phyloP scores from a whole-genome alignment of 73 alveolate genomes.

The Tetrahymena elliotti region DNA sequence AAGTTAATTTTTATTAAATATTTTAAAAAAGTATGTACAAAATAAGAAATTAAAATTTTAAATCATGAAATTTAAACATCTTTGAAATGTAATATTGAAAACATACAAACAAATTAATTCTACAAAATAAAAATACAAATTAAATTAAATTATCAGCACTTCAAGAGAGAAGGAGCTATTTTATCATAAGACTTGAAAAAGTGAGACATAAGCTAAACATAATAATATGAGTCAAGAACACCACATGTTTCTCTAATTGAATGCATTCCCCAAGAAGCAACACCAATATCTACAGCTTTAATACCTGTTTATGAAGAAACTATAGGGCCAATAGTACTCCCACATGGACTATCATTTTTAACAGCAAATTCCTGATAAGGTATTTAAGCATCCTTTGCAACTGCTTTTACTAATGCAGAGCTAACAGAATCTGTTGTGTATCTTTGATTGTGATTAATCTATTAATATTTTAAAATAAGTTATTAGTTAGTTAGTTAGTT shows the following conservation, averaged over 20 bases:
- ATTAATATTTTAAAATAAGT: too few species aligned
- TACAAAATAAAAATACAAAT: too few species aligned
- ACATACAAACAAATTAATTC: too few species aligned
- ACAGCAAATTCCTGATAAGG: constrained; percentile 93
- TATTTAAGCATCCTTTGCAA: constrained; percentile 64
- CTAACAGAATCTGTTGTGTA: constrained; percentile 90
- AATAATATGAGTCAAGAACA: constrained; percentile 61
- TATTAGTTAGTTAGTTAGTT: background rate
- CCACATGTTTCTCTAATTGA: constrained; percentile 93
- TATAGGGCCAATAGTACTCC: constrained; percentile 95
- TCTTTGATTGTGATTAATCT: constrained; percentile 82
- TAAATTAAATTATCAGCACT: too few species aligned
- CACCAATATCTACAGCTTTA: constrained; percentile 93
- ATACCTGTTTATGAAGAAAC: constrained; percentile 86
- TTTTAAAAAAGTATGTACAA: too few species aligned
- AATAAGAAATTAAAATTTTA: too few species aligned
- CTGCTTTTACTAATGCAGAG: constrained; percentile 72
- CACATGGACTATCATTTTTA: constrained; percentile 93
- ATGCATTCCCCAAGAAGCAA: constrained; percentile 96
- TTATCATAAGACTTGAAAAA: constrained; percentile 18
- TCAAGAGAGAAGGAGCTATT: constrained; percentile 2
- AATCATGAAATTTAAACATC: too few species aligned
- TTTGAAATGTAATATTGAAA: too few species aligned
- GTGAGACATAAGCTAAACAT: constrained; percentile 4
- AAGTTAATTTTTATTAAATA: too few species aligned